These are phyloP conservation scores for Tagetes patula DNA, from an alignment of 129 eudicot species.

Conservation along the genomic window DNA sequence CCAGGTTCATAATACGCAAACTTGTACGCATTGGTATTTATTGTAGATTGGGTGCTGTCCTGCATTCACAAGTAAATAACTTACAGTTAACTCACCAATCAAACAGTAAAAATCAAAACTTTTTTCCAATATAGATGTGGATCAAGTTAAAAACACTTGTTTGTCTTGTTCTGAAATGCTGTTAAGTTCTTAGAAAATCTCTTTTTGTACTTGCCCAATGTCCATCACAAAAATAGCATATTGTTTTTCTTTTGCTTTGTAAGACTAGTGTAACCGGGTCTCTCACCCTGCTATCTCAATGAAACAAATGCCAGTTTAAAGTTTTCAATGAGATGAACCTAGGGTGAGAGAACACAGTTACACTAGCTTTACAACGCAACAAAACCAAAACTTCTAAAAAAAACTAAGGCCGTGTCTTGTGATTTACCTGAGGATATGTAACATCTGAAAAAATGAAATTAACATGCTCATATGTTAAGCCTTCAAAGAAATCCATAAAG, in stretches of 20 bases:
- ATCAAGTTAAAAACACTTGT: background rate
- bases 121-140: background rate
- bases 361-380: too few species aligned
- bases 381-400: too few species aligned
- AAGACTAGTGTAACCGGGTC: too few species aligned
- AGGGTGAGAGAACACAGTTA: too few species aligned
- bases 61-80: constrained; percentile 34
- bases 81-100: background rate
- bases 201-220: too few species aligned
- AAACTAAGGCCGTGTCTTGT: background rate
- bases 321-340: too few species aligned
- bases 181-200: too few species aligned
- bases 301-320: too few species aligned
- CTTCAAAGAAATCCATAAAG: constrained; percentile 84
- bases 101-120: constrained; percentile 10
- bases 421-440: constrained; percentile 62
- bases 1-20: constrained; percentile 72
- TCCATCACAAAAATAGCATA: background rate
- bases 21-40: constrained; percentile 64
- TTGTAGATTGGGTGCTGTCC: constrained; percentile 66
- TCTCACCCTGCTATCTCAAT: too few species aligned
- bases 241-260: too few species aligned
- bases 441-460: constrained; percentile 83
- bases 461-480: constrained; percentile 87
- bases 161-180: too few species aligned